Evolutionary conservation across 1,284 basidiomycete genomes (phyloP).

Genomic region (Ceratobasidium sp.): DNA sequence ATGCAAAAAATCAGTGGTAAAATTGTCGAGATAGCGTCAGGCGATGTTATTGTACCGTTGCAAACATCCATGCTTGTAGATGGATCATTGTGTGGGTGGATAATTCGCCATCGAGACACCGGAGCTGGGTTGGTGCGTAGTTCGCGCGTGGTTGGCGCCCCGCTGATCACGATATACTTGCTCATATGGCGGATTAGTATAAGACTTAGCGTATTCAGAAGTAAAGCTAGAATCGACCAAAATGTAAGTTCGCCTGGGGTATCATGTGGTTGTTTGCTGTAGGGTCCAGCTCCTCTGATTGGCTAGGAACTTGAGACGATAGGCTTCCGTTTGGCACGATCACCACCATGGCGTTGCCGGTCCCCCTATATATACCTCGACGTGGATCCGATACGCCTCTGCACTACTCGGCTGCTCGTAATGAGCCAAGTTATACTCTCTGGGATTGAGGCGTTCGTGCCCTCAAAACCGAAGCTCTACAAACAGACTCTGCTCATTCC

Average conservation of each 20-base stretch:
- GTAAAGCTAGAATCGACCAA: neutral
- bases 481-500: slow-evolving; percentile 16
- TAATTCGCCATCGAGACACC: slow-evolving; percentile 20
- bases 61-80: neutral
- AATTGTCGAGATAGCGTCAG: neutral
- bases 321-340: neutral
- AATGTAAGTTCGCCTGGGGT: neutral
- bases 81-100: neutral
- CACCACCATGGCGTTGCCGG: neutral
- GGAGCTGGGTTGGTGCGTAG: slow-evolving; percentile 9
- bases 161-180: slow-evolving; percentile 34
- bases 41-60: neutral
- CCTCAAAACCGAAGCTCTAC: neutral
- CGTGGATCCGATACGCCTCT: neutral
- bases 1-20: neutral
- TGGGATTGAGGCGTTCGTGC: neutral
- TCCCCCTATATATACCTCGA: neutral
- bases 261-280: neutral
- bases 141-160: slow-evolving; percentile 34
- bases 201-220: neutral
- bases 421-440: slow-evolving; percentile 28
- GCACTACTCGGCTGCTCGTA: neutral
- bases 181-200: neutral
- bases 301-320: neutral
- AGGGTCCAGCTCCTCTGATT: neutral